Evolutionary conservation across 257 asterid species (phyloP).

Genomic region (Gentiana dahurica): DNA sequence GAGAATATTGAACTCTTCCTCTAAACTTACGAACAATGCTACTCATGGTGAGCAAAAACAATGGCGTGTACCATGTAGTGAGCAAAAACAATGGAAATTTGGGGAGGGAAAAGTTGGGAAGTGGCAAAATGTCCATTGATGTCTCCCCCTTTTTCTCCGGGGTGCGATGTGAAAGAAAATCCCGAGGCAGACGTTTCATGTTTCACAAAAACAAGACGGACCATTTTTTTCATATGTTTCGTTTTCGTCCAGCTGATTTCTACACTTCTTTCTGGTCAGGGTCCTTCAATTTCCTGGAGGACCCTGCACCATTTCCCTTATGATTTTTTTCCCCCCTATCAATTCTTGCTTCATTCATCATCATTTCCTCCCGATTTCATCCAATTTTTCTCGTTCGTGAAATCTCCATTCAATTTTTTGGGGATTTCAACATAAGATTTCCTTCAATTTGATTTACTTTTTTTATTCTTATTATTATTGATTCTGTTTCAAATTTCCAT

Average conservation of each 20-base stretch:
- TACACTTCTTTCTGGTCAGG: constrained; percentile 32
- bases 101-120: too few relatives aligned
- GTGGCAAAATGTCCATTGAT: constrained; percentile 22
- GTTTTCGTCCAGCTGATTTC: constrained; percentile 15
- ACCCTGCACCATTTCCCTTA: constrained; percentile 26
- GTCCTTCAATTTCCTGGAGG: constrained; percentile 79
- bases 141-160: constrained; percentile 47
- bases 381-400: neutral
- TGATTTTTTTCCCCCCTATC: neutral
- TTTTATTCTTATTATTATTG: neutral
- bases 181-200: constrained; percentile 19
- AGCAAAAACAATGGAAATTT: too few relatives aligned
- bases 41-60: too few relatives aligned
- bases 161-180: constrained; percentile 17
- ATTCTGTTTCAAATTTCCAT: neutral
- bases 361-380: too few relatives aligned
- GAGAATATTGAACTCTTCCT: too few relatives aligned
- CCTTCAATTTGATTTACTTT: neutral
- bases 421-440: neutral
- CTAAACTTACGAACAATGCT: too few relatives aligned
- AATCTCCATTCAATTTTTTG: too few relatives aligned
- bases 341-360: neutral
- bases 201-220: constrained; percentile 19
- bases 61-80: too few relatives aligned
- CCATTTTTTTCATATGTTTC: constrained; percentile 31